Conservation (phyloP, 1,139 yeast genomes). For the Citeromyces hawaiiensis region DNA sequence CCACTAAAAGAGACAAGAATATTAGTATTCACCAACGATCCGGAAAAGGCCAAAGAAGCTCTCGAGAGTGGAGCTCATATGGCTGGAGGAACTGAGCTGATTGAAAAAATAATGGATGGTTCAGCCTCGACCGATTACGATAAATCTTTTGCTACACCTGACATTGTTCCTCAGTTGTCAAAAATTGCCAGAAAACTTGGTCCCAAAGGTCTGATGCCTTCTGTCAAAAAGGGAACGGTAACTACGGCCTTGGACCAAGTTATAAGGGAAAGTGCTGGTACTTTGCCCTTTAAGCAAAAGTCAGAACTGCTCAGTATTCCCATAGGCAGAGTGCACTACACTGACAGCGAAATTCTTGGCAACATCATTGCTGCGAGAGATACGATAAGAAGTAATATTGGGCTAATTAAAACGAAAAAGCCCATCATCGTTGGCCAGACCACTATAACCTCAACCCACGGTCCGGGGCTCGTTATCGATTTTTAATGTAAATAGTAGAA, state of each 20-base stretch:
- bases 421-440: constrained; percentile 66
- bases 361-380: constrained; percentile 62
- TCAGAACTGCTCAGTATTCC: constrained; percentile 49
- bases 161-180: constrained; percentile 47
- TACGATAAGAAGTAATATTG: constrained; percentile 47
- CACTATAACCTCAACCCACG: constrained; percentile 55
- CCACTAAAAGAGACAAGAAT: constrained; percentile 55
- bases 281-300: constrained; percentile 62
- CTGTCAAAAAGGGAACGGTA: constrained; percentile 77
- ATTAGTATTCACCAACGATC: constrained; percentile 54
- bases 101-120: constrained; percentile 50
- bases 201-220: constrained; percentile 85
- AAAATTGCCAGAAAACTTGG: constrained; percentile 68
- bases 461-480: constrained; percentile 72
- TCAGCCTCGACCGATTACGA: constrained; percentile 46
- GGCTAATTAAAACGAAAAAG: constrained; percentile 43
- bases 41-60: constrained; percentile 39
- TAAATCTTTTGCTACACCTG: constrained; percentile 79
- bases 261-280: constrained; percentile 46
- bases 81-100: constrained; percentile 64
- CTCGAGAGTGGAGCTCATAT: constrained; percentile 39
- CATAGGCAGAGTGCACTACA: constrained; percentile 67
- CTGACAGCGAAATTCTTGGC: constrained; percentile 61
- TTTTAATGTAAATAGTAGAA: constrained; percentile 17
- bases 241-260: constrained; percentile 46